Evolutionary conservation across 257 asterid species (phyloP).

Genomic region (Mitragyna speciosa): DNA sequence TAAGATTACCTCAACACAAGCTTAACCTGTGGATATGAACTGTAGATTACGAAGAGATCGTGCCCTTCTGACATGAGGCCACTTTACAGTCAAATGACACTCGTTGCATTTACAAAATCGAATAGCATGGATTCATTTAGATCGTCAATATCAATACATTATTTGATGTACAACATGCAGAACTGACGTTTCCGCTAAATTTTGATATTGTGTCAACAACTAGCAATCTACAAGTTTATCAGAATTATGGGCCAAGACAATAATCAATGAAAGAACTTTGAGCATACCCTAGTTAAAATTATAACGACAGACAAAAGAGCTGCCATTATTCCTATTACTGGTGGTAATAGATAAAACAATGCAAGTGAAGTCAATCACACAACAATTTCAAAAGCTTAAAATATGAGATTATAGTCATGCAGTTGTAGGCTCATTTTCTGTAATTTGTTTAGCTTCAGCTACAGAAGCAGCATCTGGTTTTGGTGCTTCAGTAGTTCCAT

Average conservation of each 20-base stretch:
- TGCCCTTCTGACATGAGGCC: not conserved
- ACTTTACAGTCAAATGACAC: not conserved
- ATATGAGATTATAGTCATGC: conserved; percentile 25
- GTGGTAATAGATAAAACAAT: not conserved
- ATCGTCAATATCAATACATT: not conserved
- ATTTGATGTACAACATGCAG: not conserved
- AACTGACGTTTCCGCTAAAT: not conserved
- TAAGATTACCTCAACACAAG: not conserved
- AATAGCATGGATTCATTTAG: not conserved
- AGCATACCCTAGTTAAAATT: conserved; percentile 11
- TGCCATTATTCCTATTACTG: conserved; percentile 33
- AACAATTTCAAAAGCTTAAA: not conserved
- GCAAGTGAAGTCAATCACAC: conserved; percentile 7
- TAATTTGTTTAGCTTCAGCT: conserved; percentile 24
- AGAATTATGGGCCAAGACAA: not conserved
- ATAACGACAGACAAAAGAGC: conserved; percentile 12
- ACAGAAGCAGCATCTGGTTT: conserved; percentile 32
- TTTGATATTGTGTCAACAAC: not conserved
- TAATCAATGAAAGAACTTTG: conserved; percentile 2
- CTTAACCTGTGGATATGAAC: no score
- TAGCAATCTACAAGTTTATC: not conserved
- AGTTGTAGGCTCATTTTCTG: conserved; percentile 29
- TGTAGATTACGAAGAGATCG: not conserved
- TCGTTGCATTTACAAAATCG: not conserved
- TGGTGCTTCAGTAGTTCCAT: conserved; percentile 23